These are phyloP conservation scores for Neonectria faginata DNA, from an alignment of 2,329 filamentous ascomycete species.

Conservation along the genomic window DNA sequence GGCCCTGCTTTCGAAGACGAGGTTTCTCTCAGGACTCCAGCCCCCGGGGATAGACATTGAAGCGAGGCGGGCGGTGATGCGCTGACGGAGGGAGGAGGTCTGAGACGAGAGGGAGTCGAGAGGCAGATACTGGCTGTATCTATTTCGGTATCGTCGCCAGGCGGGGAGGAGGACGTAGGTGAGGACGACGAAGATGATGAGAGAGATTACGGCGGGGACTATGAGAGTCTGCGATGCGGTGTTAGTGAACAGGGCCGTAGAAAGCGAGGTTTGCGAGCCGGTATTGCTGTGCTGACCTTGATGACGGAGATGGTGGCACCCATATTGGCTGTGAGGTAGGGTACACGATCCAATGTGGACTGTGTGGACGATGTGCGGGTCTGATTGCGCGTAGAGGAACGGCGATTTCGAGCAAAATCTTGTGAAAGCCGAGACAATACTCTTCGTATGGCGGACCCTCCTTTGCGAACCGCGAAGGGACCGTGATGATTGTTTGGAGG, in stretches of 20 bases:
- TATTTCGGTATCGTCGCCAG: conserved; percentile 76
- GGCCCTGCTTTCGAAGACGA: conserved; percentile 56
- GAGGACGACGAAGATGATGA: conserved; percentile 74
- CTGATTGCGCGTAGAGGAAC: not conserved
- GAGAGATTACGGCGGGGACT: conserved; percentile 76
- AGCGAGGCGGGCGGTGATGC: conserved; percentile 53
- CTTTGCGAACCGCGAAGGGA: conserved; percentile 16
- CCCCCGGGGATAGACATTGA: conserved; percentile 55
- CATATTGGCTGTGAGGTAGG: conserved; percentile 39
- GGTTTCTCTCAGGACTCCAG: conserved; percentile 60
- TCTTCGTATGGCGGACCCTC: conserved; percentile 11
- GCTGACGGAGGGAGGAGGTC: conserved; percentile 65
- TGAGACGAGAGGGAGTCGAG: conserved; percentile 71
- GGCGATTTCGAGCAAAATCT: not conserved
- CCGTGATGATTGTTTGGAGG: conserved; percentile 17
- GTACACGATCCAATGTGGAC: not conserved
- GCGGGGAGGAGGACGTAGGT: conserved; percentile 75
- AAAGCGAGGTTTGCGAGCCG: conserved; percentile 13
- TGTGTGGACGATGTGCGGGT: not conserved
- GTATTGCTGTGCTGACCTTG: conserved; percentile 47
- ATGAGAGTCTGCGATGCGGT: conserved; percentile 70
- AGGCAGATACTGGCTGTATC: conserved; percentile 80
- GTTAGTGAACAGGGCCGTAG: conserved; percentile 25
- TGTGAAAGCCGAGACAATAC: no score
- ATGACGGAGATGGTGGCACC: conserved; percentile 50